Conservation (phyloP, 1,284 basidiomycete species). For the Ceratorhiza oryzae-sativae region DNA sequence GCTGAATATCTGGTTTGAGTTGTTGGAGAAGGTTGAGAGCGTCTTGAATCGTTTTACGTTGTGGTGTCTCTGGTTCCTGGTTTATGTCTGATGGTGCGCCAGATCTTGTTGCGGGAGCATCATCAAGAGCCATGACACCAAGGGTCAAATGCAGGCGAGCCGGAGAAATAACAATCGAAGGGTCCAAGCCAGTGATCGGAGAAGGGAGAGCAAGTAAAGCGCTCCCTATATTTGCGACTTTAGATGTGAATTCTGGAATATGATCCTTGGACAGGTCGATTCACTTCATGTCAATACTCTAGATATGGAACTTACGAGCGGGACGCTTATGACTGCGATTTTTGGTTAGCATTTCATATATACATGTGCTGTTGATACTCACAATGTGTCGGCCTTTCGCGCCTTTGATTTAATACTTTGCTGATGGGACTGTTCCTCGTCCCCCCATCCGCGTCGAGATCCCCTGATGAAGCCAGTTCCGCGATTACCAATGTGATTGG, state of each 20-base stretch:
- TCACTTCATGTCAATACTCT: too few species aligned
- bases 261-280: slow-evolving; percentile 14
- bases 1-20: slow-evolving; percentile 3
- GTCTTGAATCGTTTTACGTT: neutral
- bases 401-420: too few species aligned
- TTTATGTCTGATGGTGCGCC: neutral
- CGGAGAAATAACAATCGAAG: slow-evolving; percentile 16
- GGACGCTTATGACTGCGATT: too few species aligned
- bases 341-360: too few species aligned
- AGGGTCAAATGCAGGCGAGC: slow-evolving; percentile 16
- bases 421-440: too few species aligned
- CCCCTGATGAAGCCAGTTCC: too few species aligned
- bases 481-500: too few species aligned
- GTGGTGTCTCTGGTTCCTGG: neutral
- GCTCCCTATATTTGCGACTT: neutral
- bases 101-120: neutral
- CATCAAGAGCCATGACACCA: slow-evolving; percentile 17
- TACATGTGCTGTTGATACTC: too few species aligned
- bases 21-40: slow-evolving; percentile 2
- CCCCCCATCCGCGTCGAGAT: too few species aligned
- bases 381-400: too few species aligned
- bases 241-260: neutral
- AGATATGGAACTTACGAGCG: too few species aligned
- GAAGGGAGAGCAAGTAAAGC: neutral
- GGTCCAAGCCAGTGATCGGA: slow-evolving; percentile 19